phyloP scores from a whole-genome alignment of 2,329 filamentous ascomycete genomes.

The Fusarium albosuccineum region DNA sequence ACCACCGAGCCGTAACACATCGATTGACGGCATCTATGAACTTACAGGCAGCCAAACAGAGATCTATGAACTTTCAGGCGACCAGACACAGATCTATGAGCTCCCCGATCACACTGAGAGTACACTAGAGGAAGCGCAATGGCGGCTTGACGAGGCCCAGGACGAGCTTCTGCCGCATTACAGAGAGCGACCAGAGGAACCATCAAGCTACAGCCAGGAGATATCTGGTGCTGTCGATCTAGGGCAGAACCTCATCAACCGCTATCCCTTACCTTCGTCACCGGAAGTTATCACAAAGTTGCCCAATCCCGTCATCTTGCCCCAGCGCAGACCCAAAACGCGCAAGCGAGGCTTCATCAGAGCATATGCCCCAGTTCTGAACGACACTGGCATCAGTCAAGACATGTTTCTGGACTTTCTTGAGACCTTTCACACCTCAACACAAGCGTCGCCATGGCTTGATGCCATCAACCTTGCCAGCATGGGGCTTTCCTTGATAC shows the following conservation, averaged over 20 bases:
- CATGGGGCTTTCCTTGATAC: slow-evolving; percentile 11
- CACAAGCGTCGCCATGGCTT: slow-evolving; percentile 33
- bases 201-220: not conserved
- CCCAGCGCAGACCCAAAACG: slow-evolving; percentile 31
- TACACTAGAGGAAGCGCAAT: slow-evolving; percentile 4
- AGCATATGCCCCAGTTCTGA: slow-evolving; percentile 28
- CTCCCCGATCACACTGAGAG: not conserved
- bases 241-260: slow-evolving; percentile 1
- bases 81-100: not conserved
- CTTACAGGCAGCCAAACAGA: not conserved
- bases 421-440: slow-evolving; percentile 19
- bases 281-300: not conserved
- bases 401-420: slow-evolving; percentile 36
- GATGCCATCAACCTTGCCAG: slow-evolving; percentile 27
- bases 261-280: slow-evolving; percentile 4
- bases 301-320: slow-evolving; percentile 24
- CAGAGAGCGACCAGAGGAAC: not conserved
- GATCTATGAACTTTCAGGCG: no score
- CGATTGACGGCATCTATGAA: no score
- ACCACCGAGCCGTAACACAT: no score
- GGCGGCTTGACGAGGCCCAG: slow-evolving; percentile 20
- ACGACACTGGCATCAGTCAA: slow-evolving; percentile 22
- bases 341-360: slow-evolving; percentile 27
- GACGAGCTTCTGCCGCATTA: not conserved
- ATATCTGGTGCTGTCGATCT: not conserved